Conservation (phyloP, 352 stramenopile genomes). For the Globisporangium polare region DNA sequence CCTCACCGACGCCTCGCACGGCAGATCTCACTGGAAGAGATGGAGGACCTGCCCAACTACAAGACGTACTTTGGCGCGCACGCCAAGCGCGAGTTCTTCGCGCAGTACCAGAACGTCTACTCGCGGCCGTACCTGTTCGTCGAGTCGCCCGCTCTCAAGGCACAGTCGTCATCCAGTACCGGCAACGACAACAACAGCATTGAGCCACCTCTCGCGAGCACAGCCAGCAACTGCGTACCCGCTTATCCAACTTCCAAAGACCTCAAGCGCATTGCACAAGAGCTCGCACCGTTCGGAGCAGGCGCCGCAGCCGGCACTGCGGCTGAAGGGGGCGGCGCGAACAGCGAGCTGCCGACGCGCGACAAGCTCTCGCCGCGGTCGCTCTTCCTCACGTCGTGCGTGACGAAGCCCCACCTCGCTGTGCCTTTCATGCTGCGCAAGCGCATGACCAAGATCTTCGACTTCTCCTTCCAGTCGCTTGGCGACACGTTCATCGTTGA, state of each 20-base stretch:
- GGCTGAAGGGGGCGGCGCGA: neutral
- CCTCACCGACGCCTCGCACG: slow-evolving; percentile 20
- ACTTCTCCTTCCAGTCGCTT: slow-evolving; percentile 82
- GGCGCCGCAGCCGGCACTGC: slow-evolving; percentile 2
- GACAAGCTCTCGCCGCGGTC: slow-evolving; percentile 63
- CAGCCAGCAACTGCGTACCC: slow-evolving; percentile 28
- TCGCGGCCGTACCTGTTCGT: slow-evolving; percentile 67
- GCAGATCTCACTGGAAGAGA: slow-evolving; percentile 34
- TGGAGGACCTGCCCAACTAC: slow-evolving; percentile 33
- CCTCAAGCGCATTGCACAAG: slow-evolving; percentile 30
- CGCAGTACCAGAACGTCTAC: slow-evolving; percentile 56
- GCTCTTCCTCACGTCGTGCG: slow-evolving; percentile 51
- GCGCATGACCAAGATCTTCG: slow-evolving; percentile 61
- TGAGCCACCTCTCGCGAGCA: neutral
- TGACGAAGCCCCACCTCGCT: slow-evolving; percentile 44
- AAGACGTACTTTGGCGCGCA: slow-evolving; percentile 60
- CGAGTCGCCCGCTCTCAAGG: slow-evolving; percentile 13
- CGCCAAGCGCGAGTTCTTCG: slow-evolving; percentile 57
- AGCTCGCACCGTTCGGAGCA: slow-evolving; percentile 21
- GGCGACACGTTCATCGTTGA: slow-evolving; percentile 61
- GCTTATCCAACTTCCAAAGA: slow-evolving; percentile 40
- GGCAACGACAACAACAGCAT: neutral
- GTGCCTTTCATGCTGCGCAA: slow-evolving; percentile 64
- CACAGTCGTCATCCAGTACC: neutral
- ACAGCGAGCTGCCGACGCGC: slow-evolving; percentile 26